These are phyloP conservation scores for Pythium periplocum DNA, from an alignment of 352 stramenopile species.

Conservation along the genomic window DNA sequence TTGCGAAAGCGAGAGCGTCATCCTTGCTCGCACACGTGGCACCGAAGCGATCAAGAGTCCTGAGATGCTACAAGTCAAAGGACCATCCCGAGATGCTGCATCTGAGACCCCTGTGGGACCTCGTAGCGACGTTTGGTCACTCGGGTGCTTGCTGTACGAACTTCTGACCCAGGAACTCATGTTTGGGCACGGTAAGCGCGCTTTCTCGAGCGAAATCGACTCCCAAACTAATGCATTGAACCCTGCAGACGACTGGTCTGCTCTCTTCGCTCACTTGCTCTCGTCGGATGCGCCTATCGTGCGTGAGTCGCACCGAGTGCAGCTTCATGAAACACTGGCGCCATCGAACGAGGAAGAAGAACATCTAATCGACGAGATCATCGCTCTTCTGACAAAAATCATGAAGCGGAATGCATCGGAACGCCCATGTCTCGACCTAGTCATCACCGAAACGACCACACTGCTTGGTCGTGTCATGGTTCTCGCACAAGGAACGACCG, in stretches of 20 bases:
- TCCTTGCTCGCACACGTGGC: slow-evolving; percentile 39
- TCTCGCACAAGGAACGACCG: slow-evolving; percentile 1
- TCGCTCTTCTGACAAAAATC: too few relatives aligned
- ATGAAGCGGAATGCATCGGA: neutral
- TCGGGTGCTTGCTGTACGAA: slow-evolving; percentile 68
- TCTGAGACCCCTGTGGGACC: slow-evolving; percentile 24
- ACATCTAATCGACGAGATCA: neutral
- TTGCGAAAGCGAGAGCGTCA: slow-evolving; percentile 8
- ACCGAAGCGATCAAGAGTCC: slow-evolving; percentile 78
- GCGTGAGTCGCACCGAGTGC: slow-evolving; percentile 36
- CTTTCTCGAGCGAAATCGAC: slow-evolving; percentile 1
- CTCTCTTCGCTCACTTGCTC: slow-evolving; percentile 55
- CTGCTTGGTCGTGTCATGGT: slow-evolving; percentile 12
- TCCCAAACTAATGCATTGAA: neutral
- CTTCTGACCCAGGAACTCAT: slow-evolving; percentile 58
- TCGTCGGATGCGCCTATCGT: slow-evolving; percentile 20
- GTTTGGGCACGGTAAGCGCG: slow-evolving; percentile 45
- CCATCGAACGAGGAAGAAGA: slow-evolving; percentile 17
- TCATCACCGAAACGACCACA: slow-evolving; percentile 5
- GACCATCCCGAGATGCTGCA: slow-evolving; percentile 7
- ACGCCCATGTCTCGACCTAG: slow-evolving; percentile 5
- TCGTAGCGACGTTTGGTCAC: slow-evolving; percentile 63
- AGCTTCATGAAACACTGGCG: slow-evolving; percentile 24
- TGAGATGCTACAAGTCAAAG: slow-evolving; percentile 55
- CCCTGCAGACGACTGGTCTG: slow-evolving; percentile 52